phyloP scores from a whole-genome alignment of 176 grass and related monocot genomes.

The Phoenix roebelenii region DNA sequence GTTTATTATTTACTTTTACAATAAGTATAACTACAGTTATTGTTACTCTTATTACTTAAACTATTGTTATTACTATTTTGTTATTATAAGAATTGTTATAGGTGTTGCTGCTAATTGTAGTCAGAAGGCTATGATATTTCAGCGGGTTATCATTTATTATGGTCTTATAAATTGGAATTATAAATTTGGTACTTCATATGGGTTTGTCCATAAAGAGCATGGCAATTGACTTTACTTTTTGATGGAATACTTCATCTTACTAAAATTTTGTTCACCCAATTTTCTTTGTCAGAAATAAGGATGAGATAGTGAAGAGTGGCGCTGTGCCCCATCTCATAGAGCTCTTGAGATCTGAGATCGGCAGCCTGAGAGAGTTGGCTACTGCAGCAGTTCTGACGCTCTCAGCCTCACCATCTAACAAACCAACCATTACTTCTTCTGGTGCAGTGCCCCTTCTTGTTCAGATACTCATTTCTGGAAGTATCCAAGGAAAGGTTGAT shows the following conservation, averaged over 20 bases:
- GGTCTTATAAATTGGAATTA: no score
- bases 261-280: background rate
- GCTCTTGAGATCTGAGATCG: constrained; percentile 8
- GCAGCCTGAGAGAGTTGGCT: constrained; percentile 14
- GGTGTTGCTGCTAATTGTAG: no score
- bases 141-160: no score
- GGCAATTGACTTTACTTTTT: background rate
- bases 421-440: constrained; percentile 10
- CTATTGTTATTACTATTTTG: no score
- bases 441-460: constrained; percentile 22
- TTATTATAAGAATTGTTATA: no score
- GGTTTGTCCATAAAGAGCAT: no score
- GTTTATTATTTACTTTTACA: no score
- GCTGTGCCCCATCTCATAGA: constrained; percentile 22
- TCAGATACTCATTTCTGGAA: constrained; percentile 17
- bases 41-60: no score
- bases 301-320: constrained; percentile 17
- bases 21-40: no score
- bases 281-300: constrained; percentile 12
- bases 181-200: no score
- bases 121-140: no score
- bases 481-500: constrained; percentile 22
- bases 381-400: constrained; percentile 21
- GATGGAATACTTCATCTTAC: background rate
- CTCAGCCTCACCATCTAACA: constrained; percentile 21